Conservation (phyloP, 371 early-diverging fungal species). For the Mortierella sp. region DNA sequence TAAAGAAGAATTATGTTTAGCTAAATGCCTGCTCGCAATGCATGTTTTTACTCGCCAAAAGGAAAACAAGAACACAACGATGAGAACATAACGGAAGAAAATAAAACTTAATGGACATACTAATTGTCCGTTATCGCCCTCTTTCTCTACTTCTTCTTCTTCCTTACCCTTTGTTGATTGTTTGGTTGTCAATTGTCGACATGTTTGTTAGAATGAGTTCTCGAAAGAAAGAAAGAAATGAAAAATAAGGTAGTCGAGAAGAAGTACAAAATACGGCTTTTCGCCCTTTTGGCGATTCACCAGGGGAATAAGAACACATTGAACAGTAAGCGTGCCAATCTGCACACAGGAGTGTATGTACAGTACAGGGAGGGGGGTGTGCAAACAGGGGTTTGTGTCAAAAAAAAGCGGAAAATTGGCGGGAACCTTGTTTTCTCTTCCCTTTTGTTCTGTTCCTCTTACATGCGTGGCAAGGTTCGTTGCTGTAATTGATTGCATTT, state of each 20-base stretch:
- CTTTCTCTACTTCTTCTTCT: background rate
- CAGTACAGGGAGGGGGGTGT: too few species aligned
- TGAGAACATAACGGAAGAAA: background rate
- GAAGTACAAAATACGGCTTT: conserved; percentile 1
- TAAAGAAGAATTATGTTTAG: background rate
- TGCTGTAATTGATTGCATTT: too few species aligned
- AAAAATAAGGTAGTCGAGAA: background rate
- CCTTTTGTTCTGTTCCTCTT: background rate
- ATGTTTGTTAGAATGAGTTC: background rate
- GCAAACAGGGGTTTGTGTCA: background rate
- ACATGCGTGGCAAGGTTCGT: background rate
- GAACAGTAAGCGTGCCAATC: background rate
- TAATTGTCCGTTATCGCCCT: background rate
- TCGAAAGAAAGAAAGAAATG: background rate
- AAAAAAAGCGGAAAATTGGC: background rate
- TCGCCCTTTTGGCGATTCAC: conserved; percentile 13
- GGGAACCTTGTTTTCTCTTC: conserved; percentile 4
- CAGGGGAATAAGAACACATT: background rate
- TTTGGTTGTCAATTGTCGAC: background rate
- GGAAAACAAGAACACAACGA: too few species aligned
- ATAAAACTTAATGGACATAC: too few species aligned
- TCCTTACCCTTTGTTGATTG: background rate
- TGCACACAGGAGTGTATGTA: background rate
- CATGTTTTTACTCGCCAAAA: background rate
- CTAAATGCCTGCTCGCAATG: background rate